phyloP scores from a whole-genome alignment of 2,329 filamentous ascomycete genomes.

The Cladosporium sp. region DNA sequence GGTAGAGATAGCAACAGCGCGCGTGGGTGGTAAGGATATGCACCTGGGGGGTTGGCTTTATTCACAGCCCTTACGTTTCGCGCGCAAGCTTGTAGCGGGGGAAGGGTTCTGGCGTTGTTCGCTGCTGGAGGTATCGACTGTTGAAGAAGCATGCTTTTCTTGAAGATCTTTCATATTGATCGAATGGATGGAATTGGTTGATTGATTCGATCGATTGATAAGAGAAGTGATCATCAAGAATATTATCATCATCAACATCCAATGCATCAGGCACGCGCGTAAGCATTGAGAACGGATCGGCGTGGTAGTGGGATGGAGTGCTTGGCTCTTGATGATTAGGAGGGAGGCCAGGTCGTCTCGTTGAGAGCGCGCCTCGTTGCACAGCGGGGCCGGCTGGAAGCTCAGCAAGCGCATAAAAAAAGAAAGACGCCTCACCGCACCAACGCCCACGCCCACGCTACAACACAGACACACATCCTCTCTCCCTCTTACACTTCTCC shows the following conservation, averaged over 20 bases:
- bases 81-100: not conserved
- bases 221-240: no score
- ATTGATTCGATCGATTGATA: no score
- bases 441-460: not conserved
- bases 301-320: not conserved
- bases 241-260: no score
- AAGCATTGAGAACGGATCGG: not conserved
- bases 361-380: not conserved
- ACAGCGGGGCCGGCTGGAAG: slow-evolving; percentile 9
- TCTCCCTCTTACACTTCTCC: not conserved
- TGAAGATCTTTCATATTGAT: no score
- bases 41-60: slow-evolving; percentile 7
- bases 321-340: slow-evolving; percentile 8
- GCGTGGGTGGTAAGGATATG: slow-evolving; percentile 1
- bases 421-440: slow-evolving; percentile 11
- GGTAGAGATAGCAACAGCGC: not conserved
- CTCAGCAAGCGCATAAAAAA: slow-evolving; percentile 12
- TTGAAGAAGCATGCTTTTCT: no score
- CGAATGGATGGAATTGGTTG: not conserved
- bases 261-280: no score
- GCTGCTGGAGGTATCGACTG: no score
- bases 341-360: not conserved
- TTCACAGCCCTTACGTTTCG: slow-evolving; percentile 10
- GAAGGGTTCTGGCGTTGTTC: not conserved
- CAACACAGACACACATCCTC: not conserved